These are phyloP conservation scores for Luffa acutangula DNA, from an alignment of 306 rosid species.

Conservation along the genomic window DNA sequence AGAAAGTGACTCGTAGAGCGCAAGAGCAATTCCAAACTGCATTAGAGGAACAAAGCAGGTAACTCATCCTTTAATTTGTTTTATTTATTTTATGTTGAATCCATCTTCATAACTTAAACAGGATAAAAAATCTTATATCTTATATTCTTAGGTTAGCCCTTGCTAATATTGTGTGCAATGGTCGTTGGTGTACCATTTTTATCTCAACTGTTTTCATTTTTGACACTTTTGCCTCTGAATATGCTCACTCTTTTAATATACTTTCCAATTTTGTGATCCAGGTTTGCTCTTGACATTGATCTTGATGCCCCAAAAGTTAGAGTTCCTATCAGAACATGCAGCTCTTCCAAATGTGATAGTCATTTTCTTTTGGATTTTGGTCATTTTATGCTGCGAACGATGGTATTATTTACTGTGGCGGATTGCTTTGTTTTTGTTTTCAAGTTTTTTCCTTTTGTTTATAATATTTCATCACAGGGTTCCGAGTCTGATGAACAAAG, in stretches of 20 bases:
- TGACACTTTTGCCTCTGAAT: background rate
- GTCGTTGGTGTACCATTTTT: background rate
- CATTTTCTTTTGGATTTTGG: constrained; percentile 95
- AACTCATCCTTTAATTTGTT: background rate
- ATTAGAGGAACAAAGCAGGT: constrained; percentile 93
- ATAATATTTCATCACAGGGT: constrained; percentile 42
- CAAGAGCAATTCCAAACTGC: constrained; percentile 95
- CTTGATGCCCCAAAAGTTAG: constrained; percentile 97
- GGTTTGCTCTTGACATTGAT: constrained; percentile 94
- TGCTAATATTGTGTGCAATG: background rate
- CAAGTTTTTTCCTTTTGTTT: constrained; percentile 17
- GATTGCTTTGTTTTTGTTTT: constrained; percentile 15
- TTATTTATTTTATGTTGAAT: background rate
- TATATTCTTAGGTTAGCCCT: background rate
- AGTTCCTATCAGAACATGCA: constrained; percentile 64
- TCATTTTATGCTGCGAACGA: constrained; percentile 82
- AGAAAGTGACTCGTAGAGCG: constrained; percentile 88
- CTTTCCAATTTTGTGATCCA: constrained; percentile 30
- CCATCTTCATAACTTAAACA: background rate
- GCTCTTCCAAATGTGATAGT: constrained; percentile 60
- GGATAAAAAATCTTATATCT: background rate
- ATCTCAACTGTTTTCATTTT: background rate
- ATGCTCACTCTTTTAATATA: background rate
- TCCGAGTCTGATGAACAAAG: constrained; percentile 50
- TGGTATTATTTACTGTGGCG: constrained; percentile 32